phyloP scores from a whole-genome alignment of 352 stramenopile species.

The Phytophthora pseudosyringae region DNA sequence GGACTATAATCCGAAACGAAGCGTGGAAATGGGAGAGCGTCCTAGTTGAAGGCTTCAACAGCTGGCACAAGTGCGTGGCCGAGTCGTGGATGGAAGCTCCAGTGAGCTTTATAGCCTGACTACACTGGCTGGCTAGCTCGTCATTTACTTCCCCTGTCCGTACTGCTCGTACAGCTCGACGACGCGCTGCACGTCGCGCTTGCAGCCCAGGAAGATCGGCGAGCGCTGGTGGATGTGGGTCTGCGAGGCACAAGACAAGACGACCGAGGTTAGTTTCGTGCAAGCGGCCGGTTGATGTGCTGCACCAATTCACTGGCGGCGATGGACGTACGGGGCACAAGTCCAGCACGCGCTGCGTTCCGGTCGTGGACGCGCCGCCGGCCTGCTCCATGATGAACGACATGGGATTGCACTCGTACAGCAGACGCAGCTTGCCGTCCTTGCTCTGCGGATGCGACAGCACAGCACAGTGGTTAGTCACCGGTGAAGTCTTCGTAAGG shows the following conservation, averaged over 20 bases:
- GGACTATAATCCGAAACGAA: neutral
- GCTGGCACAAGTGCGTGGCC: constrained; percentile 27
- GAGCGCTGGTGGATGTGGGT: constrained; percentile 97
- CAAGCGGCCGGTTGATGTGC: constrained; percentile 5
- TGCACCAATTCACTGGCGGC: constrained; percentile 8
- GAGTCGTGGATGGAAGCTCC: neutral
- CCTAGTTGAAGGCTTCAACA: constrained; percentile 2
- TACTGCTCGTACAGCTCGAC: constrained; percentile 74
- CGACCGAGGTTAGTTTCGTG: constrained; percentile 10
- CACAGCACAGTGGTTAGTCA: constrained; percentile 2
- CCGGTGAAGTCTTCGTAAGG: neutral
- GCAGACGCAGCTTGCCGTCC: constrained; percentile 95
- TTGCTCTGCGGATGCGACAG: constrained; percentile 46
- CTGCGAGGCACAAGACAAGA: constrained; percentile 29
- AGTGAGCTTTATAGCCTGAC: neutral
- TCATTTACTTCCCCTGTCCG: constrained; percentile 25
- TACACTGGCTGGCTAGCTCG: neutral
- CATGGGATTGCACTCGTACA: constrained; percentile 99
- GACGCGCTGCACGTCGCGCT: constrained; percentile 83
- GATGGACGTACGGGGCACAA: constrained; percentile 81
- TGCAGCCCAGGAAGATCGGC: constrained; percentile 96
- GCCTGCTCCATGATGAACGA: constrained; percentile 98
- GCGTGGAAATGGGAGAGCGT: neutral
- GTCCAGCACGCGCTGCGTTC: constrained; percentile 93
- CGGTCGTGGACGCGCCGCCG: constrained; percentile 95